Evolutionary conservation across 2,329 filamentous ascomycete genomes (phyloP), one percentile per base, ranked within the genome.

Genomic region (Acarospora socialis): DNA sequence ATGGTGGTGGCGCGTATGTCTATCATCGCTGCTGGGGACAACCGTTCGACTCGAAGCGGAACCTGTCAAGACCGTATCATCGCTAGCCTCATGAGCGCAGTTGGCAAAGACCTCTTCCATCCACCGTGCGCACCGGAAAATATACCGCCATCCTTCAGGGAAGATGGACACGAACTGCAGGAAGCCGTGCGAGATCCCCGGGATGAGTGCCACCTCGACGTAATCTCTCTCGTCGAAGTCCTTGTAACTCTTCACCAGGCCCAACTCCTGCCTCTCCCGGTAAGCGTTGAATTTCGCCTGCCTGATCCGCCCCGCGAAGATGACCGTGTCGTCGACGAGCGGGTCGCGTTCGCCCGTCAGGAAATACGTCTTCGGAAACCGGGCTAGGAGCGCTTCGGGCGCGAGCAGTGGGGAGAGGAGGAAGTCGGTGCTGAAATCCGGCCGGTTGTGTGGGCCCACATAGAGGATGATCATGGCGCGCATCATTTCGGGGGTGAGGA

Each of bases 381-480:
- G 68, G 9, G 77, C 73, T 0, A 98, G 68, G 0, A 95, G 63
- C 1, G 71, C 65, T 43, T 94, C 87, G 0, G 90, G 90, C 0
- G 90, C 86, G 0, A 94, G 69, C 1, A 94, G 75, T 0, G 90
- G 90, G 0, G 81, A 92, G 2, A 98, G 70, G 0, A 93, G 69
- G 51, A 84, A 94, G 54, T 98, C 87, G 5, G 81, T 82, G 17
- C 73, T 73, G 53, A 98, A 95, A 51, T 95, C 84, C 0, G 90
- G 90, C 1, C 86, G 77, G 53, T 90, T 82, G 51, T 94, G 81
- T 0, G 86, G 84, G 1, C 90, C 90, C 34, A 98, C 81, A 53
- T 98, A 98, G 3, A 98, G 66, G 43, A 98, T 92, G 43, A 98
- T 93, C 86, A 98, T 95, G 41, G 86, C 83, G 19, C 90, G 80